phyloP scores from a whole-genome alignment of 495 filamentous ascomycete genomes.

The Xylaria longipes region DNA sequence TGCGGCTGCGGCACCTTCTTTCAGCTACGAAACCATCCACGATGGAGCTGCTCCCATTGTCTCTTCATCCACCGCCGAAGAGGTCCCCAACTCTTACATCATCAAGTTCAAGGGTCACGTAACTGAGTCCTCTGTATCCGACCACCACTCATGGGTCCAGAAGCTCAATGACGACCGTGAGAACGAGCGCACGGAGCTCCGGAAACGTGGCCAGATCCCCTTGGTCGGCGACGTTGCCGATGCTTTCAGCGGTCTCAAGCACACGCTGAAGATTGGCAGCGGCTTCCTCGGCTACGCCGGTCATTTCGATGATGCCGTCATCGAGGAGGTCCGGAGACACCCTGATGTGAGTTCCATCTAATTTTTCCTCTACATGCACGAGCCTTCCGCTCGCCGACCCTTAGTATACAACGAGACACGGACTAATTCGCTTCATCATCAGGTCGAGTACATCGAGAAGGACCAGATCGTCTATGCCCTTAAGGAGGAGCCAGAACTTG shows the following conservation, averaged over 20 bases:
- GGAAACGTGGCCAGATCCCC: constrained; percentile 84
- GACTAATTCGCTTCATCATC: constrained; percentile 24
- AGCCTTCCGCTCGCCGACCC: background rate
- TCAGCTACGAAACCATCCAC: constrained; percentile 78
- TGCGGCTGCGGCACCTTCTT: constrained; percentile 76
- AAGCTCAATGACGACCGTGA: constrained; percentile 72
- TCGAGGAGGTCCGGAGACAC: constrained; percentile 93
- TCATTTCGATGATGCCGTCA: constrained; percentile 90
- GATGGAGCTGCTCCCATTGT: constrained; percentile 87
- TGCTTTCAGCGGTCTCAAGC: constrained; percentile 84
- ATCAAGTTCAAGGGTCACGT: constrained; percentile 98
- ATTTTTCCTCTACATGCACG: background rate
- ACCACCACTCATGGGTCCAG: constrained; percentile 93
- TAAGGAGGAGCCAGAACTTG: constrained; percentile 56
- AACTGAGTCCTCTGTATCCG: constrained; percentile 63
- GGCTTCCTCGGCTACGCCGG: constrained; percentile 90
- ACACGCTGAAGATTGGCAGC: constrained; percentile 90
- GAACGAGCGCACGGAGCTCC: constrained; percentile 73
- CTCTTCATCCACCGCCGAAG: constrained; percentile 74
- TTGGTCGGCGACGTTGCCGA: constrained; percentile 70
- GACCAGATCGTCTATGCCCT: constrained; percentile 86
- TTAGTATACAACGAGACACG: background rate
- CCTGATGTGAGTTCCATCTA: constrained; percentile 84
- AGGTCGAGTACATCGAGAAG: constrained; percentile 97
- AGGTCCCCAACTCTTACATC: constrained; percentile 92